Conservation (phyloP, 805 yeast species). For the Saccharomycopsis capsularis region DNA sequence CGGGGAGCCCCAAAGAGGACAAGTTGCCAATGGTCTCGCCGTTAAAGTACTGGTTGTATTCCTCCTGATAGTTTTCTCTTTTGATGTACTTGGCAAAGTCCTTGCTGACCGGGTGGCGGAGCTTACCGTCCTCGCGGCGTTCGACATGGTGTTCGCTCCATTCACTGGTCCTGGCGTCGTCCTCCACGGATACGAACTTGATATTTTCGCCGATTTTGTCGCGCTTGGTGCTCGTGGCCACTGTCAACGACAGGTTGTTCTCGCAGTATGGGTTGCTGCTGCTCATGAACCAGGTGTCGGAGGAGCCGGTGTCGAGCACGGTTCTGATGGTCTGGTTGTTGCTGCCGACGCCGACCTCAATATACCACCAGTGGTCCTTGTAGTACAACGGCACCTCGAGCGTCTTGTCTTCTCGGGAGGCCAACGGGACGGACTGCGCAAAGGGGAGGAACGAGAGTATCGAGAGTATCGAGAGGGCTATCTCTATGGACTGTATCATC, state of each 20-base stretch:
- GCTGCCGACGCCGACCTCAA: not conserved
- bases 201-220: not conserved
- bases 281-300: conserved; percentile 61
- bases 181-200: not conserved
- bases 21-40: not conserved
- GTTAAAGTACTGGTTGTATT: not conserved
- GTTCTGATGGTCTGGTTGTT: conserved; percentile 42
- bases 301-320: conserved; percentile 69
- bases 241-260: not conserved
- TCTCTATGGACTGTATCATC: too few species aligned
- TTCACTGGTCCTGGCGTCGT: not conserved
- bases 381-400: not conserved
- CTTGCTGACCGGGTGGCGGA: not conserved
- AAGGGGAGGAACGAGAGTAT: too few species aligned
- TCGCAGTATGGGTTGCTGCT: conserved; percentile 37
- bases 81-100: too few species aligned
- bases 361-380: not conserved
- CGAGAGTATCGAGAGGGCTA: too few species aligned
- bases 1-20: not conserved
- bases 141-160: too few species aligned
- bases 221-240: not conserved
- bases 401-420: not conserved
- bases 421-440: too few species aligned
- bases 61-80: not conserved
- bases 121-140: too few species aligned